Base-by-base conservation (phyloP, 1,284 basidiomycete species). In the Rhodotorula sp. region DNA sequence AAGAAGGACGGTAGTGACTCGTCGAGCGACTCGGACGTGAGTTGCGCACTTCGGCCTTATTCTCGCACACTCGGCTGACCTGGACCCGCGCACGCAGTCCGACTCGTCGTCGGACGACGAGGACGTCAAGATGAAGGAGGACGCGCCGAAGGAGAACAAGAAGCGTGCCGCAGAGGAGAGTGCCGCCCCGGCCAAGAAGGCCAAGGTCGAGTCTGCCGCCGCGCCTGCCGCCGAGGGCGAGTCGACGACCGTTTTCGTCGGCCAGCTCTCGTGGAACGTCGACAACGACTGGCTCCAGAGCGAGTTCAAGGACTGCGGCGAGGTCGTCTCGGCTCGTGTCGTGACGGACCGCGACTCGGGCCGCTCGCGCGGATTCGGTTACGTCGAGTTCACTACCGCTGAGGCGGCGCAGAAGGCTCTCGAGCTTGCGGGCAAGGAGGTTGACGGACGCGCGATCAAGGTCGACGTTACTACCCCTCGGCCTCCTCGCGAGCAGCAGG, bases 241-340 rank as follows among this genome's bases (percentile, higher is more conserved):
- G 46, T 86, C 84, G 58, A 89, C 86, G 79, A 89, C 88, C 62
- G 86, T 98, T 77, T 99, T 94, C 79, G 92, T 99, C 76, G 95
- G 95, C 65, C 87, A 87, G 73, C 86, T 99, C 61, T 95, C 92
- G 46, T 99, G 94, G 94, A 94, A 93, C 80, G 89, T 99, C 76
- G 95, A 98, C 85, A 91, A 94, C 81, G 95, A 97, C 81, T 93
- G 94, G 86, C 88, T 99, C 75, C 87, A 88, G 64, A 86, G 88
- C 81, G 95, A 97, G 81, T 98, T 99, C 77, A 87, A 88, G 59
- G 84, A 86, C 64, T 94, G 88, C 78, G 95, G 95, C 70, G 89
- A 94, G 81, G 87, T 99, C 75, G 85, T 88, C 74, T 88, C 87
- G 48, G 93, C 92, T 22, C 88, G 87, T 44, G 94, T 99, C 71